phyloP scores from a whole-genome alignment of 2,329 filamentous ascomycete genomes.

The Keithomyces neogunnii region DNA sequence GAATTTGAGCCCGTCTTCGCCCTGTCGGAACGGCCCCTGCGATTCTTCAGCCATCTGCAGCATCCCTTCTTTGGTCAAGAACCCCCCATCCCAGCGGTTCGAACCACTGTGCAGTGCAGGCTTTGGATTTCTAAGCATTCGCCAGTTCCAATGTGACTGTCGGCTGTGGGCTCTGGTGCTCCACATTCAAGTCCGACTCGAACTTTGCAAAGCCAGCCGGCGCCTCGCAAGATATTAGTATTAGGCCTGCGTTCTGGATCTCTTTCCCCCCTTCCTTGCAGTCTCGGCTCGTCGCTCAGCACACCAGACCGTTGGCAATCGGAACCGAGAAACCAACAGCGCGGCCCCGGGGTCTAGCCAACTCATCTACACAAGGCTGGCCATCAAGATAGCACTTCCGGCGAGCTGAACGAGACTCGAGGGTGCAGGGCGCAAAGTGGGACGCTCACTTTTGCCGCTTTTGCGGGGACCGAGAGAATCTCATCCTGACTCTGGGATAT shows the following conservation, averaged over 20 bases:
- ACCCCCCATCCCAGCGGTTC: too few relatives aligned
- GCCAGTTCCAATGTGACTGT: conserved; percentile 4
- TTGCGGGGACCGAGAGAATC: not conserved
- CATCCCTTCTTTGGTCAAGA: too few relatives aligned
- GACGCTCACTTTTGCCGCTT: not conserved
- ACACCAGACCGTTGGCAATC: not conserved
- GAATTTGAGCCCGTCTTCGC: too few relatives aligned
- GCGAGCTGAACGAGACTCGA: not conserved
- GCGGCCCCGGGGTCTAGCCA: not conserved
- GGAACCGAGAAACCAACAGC: not conserved
- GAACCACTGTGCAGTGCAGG: too few relatives aligned
- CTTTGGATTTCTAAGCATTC: conserved; percentile 10
- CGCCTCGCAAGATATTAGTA: conserved; percentile 1
- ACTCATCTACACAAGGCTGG: too few relatives aligned
- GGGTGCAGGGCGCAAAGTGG: not conserved
- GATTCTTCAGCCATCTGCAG: too few relatives aligned
- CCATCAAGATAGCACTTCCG: not conserved
- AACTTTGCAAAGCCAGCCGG: not conserved
- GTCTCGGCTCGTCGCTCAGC: not conserved
- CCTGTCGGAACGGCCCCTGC: too few relatives aligned
- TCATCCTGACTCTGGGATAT: not conserved
- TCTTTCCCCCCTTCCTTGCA: not conserved
- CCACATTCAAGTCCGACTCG: not conserved
- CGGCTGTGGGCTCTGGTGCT: conserved; percentile 1
- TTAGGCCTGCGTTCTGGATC: not conserved